Evolutionary conservation across 176 grass and related monocot species (phyloP), one percentile per base, ranked within the genome.

Genomic region (Ensete ventricosum): DNA sequence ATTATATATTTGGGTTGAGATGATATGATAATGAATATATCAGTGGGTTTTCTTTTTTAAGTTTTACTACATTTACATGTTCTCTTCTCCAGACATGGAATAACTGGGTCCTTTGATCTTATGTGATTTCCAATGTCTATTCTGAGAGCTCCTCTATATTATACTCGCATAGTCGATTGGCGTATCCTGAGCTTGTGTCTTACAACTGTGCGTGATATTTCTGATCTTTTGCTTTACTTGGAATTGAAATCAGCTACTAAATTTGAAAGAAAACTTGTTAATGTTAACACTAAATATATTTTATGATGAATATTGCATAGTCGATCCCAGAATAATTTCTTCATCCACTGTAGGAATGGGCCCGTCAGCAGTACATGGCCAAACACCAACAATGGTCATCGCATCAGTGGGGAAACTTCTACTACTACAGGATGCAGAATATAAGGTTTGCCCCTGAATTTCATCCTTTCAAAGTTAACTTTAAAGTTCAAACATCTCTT

Each of bases 311-410:
- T 67, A 5, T 34, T 25, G 26, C 14, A 29, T 67, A 16, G 16
- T n/a, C 2, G 1, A 26, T 17, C 34, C 3, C 34, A 43, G 34
- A 43, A 2, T 52, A 23, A 21, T 51, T 25, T 48, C 8, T 65
- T 57, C 48, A 9, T 10, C 69, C 81, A 7, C 78, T 72, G 78
- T 62, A 99, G 95, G 95, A 99, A 76, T 91, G 88, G 95, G 95
- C 95, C 55, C 88, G 89, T 79, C 85, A 99, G 75, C 88, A 99
- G 76, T 99, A 99, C 14, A 84, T 94, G 49, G 86, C 90, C 66
- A 99, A 99, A 82, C 95, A 99, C 78, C 95, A 94, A 74, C 95
- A 99, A 54, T 99, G 95, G 95, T 84, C 90, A 52, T 99, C 95
- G 23, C 95, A 99, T 64, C 90, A 94, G 76, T 99, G 95, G 95